Evolutionary conservation across 768 basidiomycete genomes (phyloP).

Genomic region (Chalciporus piperatus): DNA sequence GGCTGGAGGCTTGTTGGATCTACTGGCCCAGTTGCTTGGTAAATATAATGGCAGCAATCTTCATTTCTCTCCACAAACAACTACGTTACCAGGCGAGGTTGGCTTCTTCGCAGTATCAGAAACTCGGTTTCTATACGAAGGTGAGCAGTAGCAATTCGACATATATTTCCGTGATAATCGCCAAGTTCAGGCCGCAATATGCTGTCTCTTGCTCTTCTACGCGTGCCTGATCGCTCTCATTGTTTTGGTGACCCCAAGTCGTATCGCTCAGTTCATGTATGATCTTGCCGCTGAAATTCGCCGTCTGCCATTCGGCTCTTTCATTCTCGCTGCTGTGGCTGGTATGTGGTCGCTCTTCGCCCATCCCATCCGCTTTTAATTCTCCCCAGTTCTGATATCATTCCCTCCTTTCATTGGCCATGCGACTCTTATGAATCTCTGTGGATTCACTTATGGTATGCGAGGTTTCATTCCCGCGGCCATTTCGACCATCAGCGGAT

Average conservation of each 20-base stretch:
- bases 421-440: conserved; percentile 47
- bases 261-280: conserved; percentile 69
- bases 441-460: conserved; percentile 83
- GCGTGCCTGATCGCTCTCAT: conserved; percentile 41
- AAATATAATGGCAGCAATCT: conserved; percentile 9
- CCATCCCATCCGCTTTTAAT: conserved; percentile 44
- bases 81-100: conserved; percentile 27
- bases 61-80: conserved; percentile 7
- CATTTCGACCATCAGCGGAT: conserved; percentile 59
- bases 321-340: conserved; percentile 49
- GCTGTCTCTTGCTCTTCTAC: conserved; percentile 58
- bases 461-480: conserved; percentile 69
- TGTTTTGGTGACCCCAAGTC: conserved; percentile 56
- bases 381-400: conserved; percentile 24
- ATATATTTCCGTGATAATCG: conserved; percentile 10
- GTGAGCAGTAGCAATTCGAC: conserved; percentile 27
- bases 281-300: conserved; percentile 63
- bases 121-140: conserved; percentile 54
- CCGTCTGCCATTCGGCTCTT: conserved; percentile 58
- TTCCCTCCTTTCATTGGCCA: conserved; percentile 34
- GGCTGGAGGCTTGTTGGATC: too few species aligned
- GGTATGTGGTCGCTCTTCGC: conserved; percentile 53
- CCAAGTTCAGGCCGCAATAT: conserved; percentile 46
- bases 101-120: conserved; percentile 43
- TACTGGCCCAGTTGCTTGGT: too few species aligned